Evolutionary conservation across 352 stramenopile genomes (phyloP), one percentile per base, ranked within the genome.

Genomic region (Albugo candida): DNA sequence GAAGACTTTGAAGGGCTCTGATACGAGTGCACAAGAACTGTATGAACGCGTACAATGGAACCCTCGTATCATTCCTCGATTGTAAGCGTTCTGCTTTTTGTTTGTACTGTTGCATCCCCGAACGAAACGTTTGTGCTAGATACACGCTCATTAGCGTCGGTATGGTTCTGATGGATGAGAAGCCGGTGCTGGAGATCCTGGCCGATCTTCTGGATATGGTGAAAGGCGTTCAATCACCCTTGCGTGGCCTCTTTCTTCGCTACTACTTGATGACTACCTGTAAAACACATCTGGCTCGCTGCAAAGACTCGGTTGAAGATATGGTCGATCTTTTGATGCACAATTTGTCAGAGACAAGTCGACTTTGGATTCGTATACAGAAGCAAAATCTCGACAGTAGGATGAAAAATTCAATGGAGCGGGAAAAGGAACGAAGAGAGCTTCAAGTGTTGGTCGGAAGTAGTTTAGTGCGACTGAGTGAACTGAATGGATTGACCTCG

Each of bases 321-420:
- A 87, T 91, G 6, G 84, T 98, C 44, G 66, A 94, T 56, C 98
- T 98, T 56, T 68, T 99, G 48, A 57, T 99, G 49, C 70, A 93
- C 36, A 99, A 99, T 61, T 93, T 99, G 34, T 65, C 83, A 18
- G 94, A 98, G 69, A 97, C 94, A 52, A 99, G 98, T 59, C 85
- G 93, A 13, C 72, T 99, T 13, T 99, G 95, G 96, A 96, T 99
- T n/a, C 89, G 95, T 48, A 96, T 99, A 74, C 94, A 98, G 66
- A 63, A 92, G 58, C 64, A 84, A 54, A 56, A 61, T 51, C 56
- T 64, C 41, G 47, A 70, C 41, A 71, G 53, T 5, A 58, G 53
- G 12, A 47, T 52, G n/a, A 94, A 93, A 51, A 78, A 95, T 54
- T 69, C 69, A 27, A 62, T 77, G 8, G 76, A 73, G 17, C 64